Evolutionary conservation across 202 grass and related monocot species (phyloP), one percentile per base, ranked within the genome.

Genomic region (Alloteropsis angusta): DNA sequence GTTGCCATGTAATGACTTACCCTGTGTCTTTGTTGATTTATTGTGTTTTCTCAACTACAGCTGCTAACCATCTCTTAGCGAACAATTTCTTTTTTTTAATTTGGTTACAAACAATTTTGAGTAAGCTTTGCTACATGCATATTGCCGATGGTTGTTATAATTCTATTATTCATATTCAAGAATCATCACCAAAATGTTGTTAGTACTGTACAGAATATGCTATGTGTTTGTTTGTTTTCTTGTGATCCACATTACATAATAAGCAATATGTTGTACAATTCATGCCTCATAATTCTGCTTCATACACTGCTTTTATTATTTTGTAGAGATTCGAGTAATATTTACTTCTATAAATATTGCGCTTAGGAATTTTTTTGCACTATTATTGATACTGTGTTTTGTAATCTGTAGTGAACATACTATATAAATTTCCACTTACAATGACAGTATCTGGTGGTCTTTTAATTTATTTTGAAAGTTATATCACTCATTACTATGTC

Each of bases 1-100:
- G 79, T 74, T 95, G 54, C 95, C 95, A 91, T 92, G 95, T 98
- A 92, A 92, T 92, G 77, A 65, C 47, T 61, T 55, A 47, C 72
- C 36, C 49, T 68, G 6, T 26, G 65, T 21, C 75, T 70, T 73
- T 78, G 16, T 77, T 61, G 39, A 68, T 62, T 58, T 76, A 61
- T 76, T 71, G 50, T 52, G 21, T 82, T 81, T 61, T 68, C 21
- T 76, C 39, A 56, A 25, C 71, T 71, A 38, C 9, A 14, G 37
- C 39, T 71, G 65, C 77, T 75, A 64, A 50, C 47, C 62, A 71
- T 50, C 28, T 25, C 53, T 15, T 71, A 55, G 49, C 56, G 48
- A 48, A 30, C 56, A 48, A 26, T 66, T 36, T 84, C 44, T 30
- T 30, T 30, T 30, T 30, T 30, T 30, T 1, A 30, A 30, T 30